Evolutionary conservation across 1,284 basidiomycete genomes (phyloP).

Genomic region (Porogramme epimiltina): DNA sequence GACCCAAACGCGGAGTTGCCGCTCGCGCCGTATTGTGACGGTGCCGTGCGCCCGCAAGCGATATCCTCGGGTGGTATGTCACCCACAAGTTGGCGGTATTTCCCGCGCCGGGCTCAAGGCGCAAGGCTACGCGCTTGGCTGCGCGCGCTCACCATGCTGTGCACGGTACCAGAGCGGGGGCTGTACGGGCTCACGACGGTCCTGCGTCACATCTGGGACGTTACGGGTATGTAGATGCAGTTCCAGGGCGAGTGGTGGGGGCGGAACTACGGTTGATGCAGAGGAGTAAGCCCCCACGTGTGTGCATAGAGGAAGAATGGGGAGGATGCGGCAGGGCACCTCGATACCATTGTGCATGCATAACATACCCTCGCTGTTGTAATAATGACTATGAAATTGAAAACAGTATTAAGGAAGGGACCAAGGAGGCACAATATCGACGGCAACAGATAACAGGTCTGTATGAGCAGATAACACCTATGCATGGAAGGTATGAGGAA

Average conservation of each 20-base stretch:
- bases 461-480: no score
- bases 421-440: no score
- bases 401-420: no score
- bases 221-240: conserved; percentile 22
- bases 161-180: conserved; percentile 19
- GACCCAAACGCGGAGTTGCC: conserved; percentile 23
- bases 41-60: conserved; percentile 20
- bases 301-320: no score
- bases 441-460: no score
- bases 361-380: not conserved
- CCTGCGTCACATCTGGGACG: conserved; percentile 16
- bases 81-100: conserved; percentile 22
- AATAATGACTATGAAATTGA: not conserved
- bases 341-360: not conserved
- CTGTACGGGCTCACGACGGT: conserved; percentile 23
- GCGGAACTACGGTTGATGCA: conserved; percentile 5
- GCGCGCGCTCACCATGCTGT: conserved; percentile 18
- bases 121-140: conserved; percentile 14
- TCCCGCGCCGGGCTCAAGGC: conserved; percentile 5
- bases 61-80: conserved; percentile 17
- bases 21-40: conserved; percentile 19
- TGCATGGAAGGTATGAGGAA: no score
- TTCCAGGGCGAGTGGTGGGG: conserved; percentile 20
- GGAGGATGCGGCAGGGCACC: not conserved
- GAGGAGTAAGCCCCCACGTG: no score